Conservation (phyloP, 2,329 filamentous ascomycete species). For the Cercospora zeae-maydis region DNA sequence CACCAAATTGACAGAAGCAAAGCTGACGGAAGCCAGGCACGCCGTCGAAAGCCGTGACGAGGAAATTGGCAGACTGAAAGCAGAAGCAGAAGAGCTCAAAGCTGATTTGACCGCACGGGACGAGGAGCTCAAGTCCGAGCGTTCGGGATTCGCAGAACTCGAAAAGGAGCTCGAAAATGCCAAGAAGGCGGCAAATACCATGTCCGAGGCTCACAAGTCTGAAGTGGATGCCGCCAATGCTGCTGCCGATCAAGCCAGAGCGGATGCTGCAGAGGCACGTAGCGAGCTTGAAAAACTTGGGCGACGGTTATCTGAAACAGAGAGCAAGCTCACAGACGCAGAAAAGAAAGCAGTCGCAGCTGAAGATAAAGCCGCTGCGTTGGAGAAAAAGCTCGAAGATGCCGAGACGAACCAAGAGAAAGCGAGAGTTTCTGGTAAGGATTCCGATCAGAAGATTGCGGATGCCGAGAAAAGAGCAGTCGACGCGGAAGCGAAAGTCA, state of each 20-base stretch:
- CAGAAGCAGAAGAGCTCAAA: slow-evolving; percentile 27
- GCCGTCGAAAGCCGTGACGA: slow-evolving; percentile 45
- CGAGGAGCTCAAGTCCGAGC: slow-evolving; percentile 34
- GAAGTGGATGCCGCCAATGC: slow-evolving; percentile 1
- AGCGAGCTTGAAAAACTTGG: not conserved
- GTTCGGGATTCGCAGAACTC: slow-evolving; percentile 31
- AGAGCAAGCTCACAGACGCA: slow-evolving; percentile 8
- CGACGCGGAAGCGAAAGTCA: slow-evolving; percentile 5
- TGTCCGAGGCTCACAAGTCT: not conserved
- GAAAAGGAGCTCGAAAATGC: slow-evolving; percentile 32
- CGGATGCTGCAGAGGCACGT: not conserved
- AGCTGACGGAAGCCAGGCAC: slow-evolving; percentile 26
- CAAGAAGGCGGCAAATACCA: slow-evolving; percentile 13
- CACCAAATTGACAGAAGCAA: slow-evolving; percentile 17
- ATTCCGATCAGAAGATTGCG: slow-evolving; percentile 15
- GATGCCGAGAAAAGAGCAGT: slow-evolving; percentile 3
- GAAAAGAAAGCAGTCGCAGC: slow-evolving; percentile 14
- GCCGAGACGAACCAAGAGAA: slow-evolving; percentile 16
- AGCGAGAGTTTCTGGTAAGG: slow-evolving; percentile 14
- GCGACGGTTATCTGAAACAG: not conserved
- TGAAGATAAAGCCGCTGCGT: slow-evolving; percentile 9
- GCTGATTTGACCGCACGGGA: slow-evolving; percentile 32
- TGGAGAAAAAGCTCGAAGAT: slow-evolving; percentile 12
- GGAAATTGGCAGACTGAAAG: slow-evolving; percentile 25
- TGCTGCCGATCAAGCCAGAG: slow-evolving; percentile 15